Percentiles rank a stretch among this genome's conserved stretches.
Evolutionary conservation across 306 rosid genomes (phyloP).

Genomic region (Astragalus glycyphyllos): DNA sequence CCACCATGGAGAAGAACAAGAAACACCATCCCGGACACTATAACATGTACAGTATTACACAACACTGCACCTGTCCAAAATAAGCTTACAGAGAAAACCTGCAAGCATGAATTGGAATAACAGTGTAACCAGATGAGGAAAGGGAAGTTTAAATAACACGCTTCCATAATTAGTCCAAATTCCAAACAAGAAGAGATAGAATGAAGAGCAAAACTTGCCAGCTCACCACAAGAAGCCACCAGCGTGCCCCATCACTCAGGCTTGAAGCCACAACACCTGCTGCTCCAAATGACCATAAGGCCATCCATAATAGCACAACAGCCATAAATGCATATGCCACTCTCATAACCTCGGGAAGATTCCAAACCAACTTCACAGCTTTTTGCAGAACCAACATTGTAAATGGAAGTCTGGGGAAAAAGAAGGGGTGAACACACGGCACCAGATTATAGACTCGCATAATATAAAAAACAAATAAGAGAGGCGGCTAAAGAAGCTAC

Average conservation of each 20-base stretch:
- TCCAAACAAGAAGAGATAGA: constrained; percentile 46
- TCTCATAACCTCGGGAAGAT: constrained; percentile 80
- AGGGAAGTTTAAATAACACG: constrained; percentile 7
- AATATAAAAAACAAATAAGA: constrained; percentile 30
- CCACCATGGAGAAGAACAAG: constrained; percentile 90
- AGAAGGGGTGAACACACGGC: constrained; percentile 29
- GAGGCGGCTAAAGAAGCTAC: constrained; percentile 6
- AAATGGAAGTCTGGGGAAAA: constrained; percentile 82
- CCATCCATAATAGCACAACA: constrained; percentile 92
- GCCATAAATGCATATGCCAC: constrained; percentile 83
- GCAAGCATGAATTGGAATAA: constrained; percentile 46
- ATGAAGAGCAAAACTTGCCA: constrained; percentile 88
- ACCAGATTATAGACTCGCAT: constrained; percentile 31
- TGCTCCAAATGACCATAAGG: constrained; percentile 94
- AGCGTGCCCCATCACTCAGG: constrained; percentile 83
- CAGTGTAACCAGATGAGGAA: constrained; percentile 40
- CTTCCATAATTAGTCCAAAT: too few relatives aligned
- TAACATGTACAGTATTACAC: constrained; percentile 90
- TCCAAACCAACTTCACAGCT: constrained; percentile 95
- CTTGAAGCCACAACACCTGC: constrained; percentile 97
- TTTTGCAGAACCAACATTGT: constrained; percentile 89
- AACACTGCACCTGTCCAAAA: constrained; percentile 99
- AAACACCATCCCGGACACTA: constrained; percentile 99
- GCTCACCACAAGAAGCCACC: constrained; percentile 99
- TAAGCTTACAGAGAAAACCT: constrained; percentile 90